Base-by-base conservation (phyloP, 106 monocot species). In the Dactylorhiza incarnata region DNA sequence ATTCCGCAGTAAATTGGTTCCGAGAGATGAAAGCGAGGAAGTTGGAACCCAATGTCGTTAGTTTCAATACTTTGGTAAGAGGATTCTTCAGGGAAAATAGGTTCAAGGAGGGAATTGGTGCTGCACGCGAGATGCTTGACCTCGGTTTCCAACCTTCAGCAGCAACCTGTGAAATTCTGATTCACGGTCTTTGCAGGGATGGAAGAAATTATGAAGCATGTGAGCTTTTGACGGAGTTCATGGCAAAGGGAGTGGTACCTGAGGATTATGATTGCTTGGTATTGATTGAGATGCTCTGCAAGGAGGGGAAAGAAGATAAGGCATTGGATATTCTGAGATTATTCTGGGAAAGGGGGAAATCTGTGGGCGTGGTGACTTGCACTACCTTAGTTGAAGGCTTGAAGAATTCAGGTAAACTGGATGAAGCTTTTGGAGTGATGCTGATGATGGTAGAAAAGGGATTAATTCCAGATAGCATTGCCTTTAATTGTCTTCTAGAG, bases 51-150 rank as follows among this genome's bases (percentile, higher is more conserved):
- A 86, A 89, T 67, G 84, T 89, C 49, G 83, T 99, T 37, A 91
- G 79, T 72, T 99, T 99, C 70, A 99, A 99, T 44, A 89, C 86
- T 46, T 73, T 99, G 72, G 88, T 99, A 11, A 58, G 49, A 8
- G 89, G 89, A 2, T 89, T 94, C 77, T 84, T 94, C 15, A 82
- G 75, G 65, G 76, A 77, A 50, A 71, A 73, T 47, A 94, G 49
- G 77, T 77, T 81, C 24, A 75, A 86, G 19, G 87, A 91, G 52
- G 97, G 94, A 7, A 81, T 89, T 56, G 83, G 74, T 2, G 37
- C 91, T 45, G 97, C 89, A 11, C 83, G 72, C 5, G 97, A 99
- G 85, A 88, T 99, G 97, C 78, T 99, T 20, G 94, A 88, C 51
- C 78, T 97, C 45, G 91, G 94, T 0, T 86, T 45, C 20, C 47